phyloP scores from a whole-genome alignment of 2,329 filamentous ascomycete genomes.

The Apiospora sp. region DNA sequence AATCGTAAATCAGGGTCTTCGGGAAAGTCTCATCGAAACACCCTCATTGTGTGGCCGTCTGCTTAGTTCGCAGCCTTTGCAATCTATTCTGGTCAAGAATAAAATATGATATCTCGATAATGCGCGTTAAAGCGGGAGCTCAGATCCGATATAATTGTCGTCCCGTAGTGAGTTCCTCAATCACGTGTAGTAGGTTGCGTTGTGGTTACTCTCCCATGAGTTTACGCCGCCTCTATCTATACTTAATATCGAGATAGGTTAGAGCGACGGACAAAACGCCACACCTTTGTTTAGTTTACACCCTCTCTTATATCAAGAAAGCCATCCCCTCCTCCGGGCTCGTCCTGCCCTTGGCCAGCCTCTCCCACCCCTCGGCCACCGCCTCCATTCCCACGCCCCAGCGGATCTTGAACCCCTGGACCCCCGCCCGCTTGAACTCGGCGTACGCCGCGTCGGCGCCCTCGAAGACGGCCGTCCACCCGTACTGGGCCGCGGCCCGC shows the following conservation, averaged over 20 bases:
- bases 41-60: background rate
- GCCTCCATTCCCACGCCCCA: constrained; percentile 42
- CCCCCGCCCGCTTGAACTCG: constrained; percentile 30
- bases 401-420: constrained; percentile 34
- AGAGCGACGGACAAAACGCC: too few species aligned
- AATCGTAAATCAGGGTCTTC: background rate
- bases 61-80: background rate
- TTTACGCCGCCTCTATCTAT: too few species aligned
- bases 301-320: constrained; percentile 35
- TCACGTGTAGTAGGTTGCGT: too few species aligned
- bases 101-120: background rate
- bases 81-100: too few species aligned
- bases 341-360: constrained; percentile 35
- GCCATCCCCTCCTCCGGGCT: constrained; percentile 39
- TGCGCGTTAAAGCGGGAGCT: background rate
- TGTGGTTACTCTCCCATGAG: too few species aligned
- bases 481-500: constrained; percentile 34
- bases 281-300: too few species aligned
- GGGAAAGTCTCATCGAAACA: background rate
- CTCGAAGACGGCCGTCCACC: constrained; percentile 37
- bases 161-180: background rate
- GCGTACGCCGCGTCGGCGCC: constrained; percentile 34
- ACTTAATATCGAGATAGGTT: too few species aligned
- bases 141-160: background rate
- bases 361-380: constrained; percentile 39